Base-by-base conservation (phyloP, 805 yeast species). In the Torulaspora quercuum region DNA sequence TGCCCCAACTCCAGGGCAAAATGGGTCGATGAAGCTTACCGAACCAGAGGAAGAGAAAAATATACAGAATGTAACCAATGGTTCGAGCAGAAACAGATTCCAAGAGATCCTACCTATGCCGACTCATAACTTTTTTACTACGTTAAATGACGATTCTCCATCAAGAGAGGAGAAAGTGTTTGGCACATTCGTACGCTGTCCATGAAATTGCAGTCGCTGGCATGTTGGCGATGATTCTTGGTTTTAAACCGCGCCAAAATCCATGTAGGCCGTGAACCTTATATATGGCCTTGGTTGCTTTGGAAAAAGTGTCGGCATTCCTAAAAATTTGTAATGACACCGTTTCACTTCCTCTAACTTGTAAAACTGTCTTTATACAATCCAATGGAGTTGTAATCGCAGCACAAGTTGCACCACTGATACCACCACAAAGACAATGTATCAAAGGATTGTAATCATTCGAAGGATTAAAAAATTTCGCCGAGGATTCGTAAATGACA, bases 181-280 rank as follows among this genome's bases (percentile, higher is more conserved):
- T 90, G 28, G 96, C 97, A 90, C 89, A 85, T 61, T 90, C 98
- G 63, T 90, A 90, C 17, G 95, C 86, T 1, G 97, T 90, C 97
- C 97, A 90, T 47, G 95, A 80, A 44, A 90, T 88, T 13, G 97
- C 97, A 6, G 97, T 90, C 29, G 94, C 80, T 14, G 98, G 98
- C 59, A 90, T 88, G 61, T 88, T 88, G 48, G 92, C 83, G 20
- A 90, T 79, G 38, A 92, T 79, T 63, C 98, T 78, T 29, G 98
- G 97, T 54, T 81, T 78, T 53, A 87, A 69, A 12, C 98, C 98
- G 49, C 95, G 73, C 53, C 73, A 57, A 59, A 92, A 92, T 0
- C 95, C 92, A 12, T 50, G 46, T 46, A 69, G 53, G 5, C 89
- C 89, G 30, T 77, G 78, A 30, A 70, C 68, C 39, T 65, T 53